Base-by-base conservation (phyloP, 768 basidiomycete species). In the Galerina marginata region DNA sequence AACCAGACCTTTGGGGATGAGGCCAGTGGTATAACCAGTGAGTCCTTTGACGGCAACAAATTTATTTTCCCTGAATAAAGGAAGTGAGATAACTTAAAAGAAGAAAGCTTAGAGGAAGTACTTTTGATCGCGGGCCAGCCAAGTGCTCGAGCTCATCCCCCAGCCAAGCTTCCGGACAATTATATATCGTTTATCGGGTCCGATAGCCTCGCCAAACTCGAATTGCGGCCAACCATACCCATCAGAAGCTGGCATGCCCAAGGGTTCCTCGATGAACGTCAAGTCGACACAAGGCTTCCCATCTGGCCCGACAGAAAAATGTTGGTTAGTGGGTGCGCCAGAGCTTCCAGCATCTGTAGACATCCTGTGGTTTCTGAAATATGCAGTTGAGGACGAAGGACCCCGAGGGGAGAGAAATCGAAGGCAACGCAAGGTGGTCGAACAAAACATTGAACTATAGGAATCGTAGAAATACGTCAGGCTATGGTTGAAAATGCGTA, bases 41-140 rank as follows among this genome's bases (percentile, higher is more conserved):
- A 77, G 67, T 4, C 62, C 65, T 56, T 77, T 76, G 49, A 77
- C 54, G 6, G 74, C 75, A 14, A 75, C 72, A 56, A 68, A 71
- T 53, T 49, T 61, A 25, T 70, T 57, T 44, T 67, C 63, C 42
- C 67, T 71, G 63, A 11, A 16, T 16, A 44, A 23, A 26, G 11
- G 11, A 23, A 25, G 14, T n/a, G 29, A 25, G 44, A 54, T 56
- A 56, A 14, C 38, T 54, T 37, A 15, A 54, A 20, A 48, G 16
- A 44, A 45, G 16, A 53, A 12, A 29, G 11, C 29, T 14, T 12
- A 38, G 10, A n/a, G 36, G 48, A 62, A 67, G 6, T 58, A 70
- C 73, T 58, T 45, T 45, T 57, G 38, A 60, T 75, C 71, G 25
- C 52, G 62, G 15, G 70, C 72, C 36, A 75, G 62, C 73, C 74